These are phyloP conservation scores for Viola pubescens DNA, from an alignment of 441 rosid genomes.

Conservation along the genomic window DNA sequence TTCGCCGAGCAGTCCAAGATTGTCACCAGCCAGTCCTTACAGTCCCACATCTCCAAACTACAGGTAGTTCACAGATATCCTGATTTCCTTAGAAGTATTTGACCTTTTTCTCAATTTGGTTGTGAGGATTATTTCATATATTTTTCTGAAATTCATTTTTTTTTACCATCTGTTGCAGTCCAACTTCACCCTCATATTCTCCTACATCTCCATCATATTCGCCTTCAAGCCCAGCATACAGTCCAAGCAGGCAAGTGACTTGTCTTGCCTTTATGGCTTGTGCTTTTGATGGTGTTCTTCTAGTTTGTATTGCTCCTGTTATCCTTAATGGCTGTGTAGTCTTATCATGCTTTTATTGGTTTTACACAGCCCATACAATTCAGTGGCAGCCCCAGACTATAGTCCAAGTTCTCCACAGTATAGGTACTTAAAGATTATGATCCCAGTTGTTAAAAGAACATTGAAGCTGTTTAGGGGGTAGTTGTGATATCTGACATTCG, in stretches of 20 bases:
- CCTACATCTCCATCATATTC: constrained; percentile 96
- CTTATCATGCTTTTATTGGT: constrained; percentile 4
- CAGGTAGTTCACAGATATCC: constrained; percentile 32
- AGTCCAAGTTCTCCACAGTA: constrained; percentile 80
- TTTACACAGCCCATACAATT: constrained; percentile 64
- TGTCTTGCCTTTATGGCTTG: background rate
- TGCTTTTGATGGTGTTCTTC: background rate
- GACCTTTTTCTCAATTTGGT: too few species aligned
- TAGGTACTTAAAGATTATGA: constrained; percentile 30
- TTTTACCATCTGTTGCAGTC: constrained; percentile 39
- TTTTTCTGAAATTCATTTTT: too few species aligned
- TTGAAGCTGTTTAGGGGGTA: background rate
- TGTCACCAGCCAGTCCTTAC: constrained; percentile 86
- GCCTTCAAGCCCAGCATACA: constrained; percentile 83
- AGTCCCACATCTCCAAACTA: constrained; percentile 92
- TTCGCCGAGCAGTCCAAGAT: constrained; percentile 91
- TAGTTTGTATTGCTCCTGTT: background rate
- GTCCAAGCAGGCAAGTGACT: constrained; percentile 89
- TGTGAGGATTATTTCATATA: too few species aligned
- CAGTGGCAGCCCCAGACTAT: constrained; percentile 81
- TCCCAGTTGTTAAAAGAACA: background rate
- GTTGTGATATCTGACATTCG: background rate
- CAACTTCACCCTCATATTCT: constrained; percentile 88
- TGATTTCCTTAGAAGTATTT: too few species aligned
- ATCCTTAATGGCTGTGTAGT: background rate